phyloP scores from a whole-genome alignment of 169 alveolate genomes.

The Cyclospora cayetanensis region DNA sequence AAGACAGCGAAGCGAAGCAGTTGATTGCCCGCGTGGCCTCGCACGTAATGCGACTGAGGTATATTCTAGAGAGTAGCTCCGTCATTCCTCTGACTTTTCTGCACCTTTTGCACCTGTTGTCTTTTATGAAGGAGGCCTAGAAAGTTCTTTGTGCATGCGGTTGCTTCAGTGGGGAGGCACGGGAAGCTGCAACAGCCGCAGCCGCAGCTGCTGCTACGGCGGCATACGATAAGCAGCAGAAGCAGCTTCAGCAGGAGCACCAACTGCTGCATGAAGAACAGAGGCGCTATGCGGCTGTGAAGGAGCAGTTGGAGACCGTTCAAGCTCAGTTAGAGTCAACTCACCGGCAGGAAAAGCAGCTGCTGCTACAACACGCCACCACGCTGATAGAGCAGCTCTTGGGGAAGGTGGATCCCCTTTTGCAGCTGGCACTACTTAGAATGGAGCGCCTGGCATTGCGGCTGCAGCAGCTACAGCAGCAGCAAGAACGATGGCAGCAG shows the following conservation, averaged over 20 bases:
- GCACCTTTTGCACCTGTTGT: conserved; percentile 9
- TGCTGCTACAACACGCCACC: conserved; percentile 36
- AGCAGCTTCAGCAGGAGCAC: conserved; percentile 42
- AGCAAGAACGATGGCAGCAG: conserved; percentile 21
- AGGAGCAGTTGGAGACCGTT: not conserved
- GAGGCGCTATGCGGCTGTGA: not conserved
- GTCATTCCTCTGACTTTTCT: not conserved
- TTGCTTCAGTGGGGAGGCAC: conserved; percentile 39
- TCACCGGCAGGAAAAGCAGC: not conserved
- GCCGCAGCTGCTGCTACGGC: conserved; percentile 45
- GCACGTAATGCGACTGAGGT: not conserved
- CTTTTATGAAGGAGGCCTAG: too few relatives aligned
- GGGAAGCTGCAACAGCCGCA: conserved; percentile 47
- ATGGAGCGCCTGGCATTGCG: not conserved
- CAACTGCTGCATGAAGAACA: conserved; percentile 37
- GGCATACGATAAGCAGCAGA: conserved; percentile 14
- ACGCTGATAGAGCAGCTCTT: conserved; percentile 8
- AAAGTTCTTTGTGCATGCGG: not conserved
- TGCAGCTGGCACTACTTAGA: conserved; percentile 39
- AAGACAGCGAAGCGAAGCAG: conserved; percentile 12
- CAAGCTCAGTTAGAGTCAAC: not conserved
- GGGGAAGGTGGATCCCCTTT: not conserved
- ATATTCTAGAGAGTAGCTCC: not conserved
- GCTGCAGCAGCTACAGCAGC: conserved; percentile 67
- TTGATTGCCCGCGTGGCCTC: not conserved